Evolutionary conservation across 768 basidiomycete genomes (phyloP), one percentile per base, ranked within the genome.

Genomic region (Tylopilus felleus): DNA sequence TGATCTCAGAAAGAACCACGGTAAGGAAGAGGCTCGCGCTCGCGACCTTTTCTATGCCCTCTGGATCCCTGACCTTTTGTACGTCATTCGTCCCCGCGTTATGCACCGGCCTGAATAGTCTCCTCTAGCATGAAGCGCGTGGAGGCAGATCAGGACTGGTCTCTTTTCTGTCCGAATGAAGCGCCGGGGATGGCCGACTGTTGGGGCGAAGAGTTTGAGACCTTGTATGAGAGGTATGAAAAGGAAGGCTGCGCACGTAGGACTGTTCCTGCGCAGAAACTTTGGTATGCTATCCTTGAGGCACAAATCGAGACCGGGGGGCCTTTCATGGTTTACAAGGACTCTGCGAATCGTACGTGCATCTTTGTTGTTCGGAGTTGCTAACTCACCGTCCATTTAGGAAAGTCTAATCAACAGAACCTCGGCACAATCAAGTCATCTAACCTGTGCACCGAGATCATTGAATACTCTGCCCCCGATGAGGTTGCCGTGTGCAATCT

Each of bases 251-350:
- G 91, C 25, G 87, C 86, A 4, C 84, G 86, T 62, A 89, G 88
- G 77, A 80, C 82, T 17, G 75, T 99, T 59, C 85, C 92, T 42
- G 97, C 97, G 3, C 97, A 98, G 72, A 98, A 98, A 74, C 82
- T 99, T 35, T 99, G 97, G 96, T 98, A 96, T 69, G 93, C 94
- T 31, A 85, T 98, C 61, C 77, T 98, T 38, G 97, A 98, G 66
- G 85, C 94, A 13, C 97, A 99, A 73, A 93, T 96, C 61, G 96
- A 99, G 75, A 99, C 97, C 1, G 97, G 97, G 47, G 88, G 88
- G n/a, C 97, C 97, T 0, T 99, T 98, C 78, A 98, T 98, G 93
- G 78, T 92, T 25, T 99, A 98, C 81, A 99, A 99, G 77, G 96
- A 98, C 66, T 82, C 93, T 38, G 87, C 90, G 54, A 99, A 99